phyloP scores from a whole-genome alignment of 345 rosid species.

The Clausena lansium region DNA sequence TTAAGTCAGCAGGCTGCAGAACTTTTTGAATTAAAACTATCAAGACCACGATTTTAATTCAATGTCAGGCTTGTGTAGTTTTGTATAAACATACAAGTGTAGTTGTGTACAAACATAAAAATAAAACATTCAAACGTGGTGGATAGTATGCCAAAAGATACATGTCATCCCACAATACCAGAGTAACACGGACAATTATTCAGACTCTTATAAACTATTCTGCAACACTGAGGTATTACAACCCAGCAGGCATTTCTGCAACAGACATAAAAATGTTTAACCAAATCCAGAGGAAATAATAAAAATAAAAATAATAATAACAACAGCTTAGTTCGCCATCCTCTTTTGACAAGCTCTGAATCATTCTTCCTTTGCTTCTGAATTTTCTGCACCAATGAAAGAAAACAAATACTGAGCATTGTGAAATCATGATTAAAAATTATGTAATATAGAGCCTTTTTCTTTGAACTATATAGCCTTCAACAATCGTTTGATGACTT shows the following conservation, averaged over 20 bases:
- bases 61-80: background rate
- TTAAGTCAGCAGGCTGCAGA: background rate
- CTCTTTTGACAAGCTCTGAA: background rate
- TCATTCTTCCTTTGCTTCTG: background rate
- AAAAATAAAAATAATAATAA: no score
- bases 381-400: constrained; percentile 1
- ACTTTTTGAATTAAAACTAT: background rate
- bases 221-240: background rate
- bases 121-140: background rate
- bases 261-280: background rate
- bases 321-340: background rate
- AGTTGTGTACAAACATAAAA: no score
- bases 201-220: background rate
- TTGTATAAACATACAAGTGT: no score
- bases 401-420: background rate
- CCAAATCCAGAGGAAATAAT: no score
- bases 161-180: background rate
- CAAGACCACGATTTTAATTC: background rate
- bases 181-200: constrained; percentile 6
- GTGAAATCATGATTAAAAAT: background rate
- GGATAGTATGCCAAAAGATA: background rate
- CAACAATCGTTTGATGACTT: background rate
- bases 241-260: background rate
- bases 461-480: background rate
- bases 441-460: background rate